These are phyloP conservation scores for Xylaria sp. DNA, from an alignment of 2,329 filamentous ascomycete genomes.

Conservation along the genomic window DNA sequence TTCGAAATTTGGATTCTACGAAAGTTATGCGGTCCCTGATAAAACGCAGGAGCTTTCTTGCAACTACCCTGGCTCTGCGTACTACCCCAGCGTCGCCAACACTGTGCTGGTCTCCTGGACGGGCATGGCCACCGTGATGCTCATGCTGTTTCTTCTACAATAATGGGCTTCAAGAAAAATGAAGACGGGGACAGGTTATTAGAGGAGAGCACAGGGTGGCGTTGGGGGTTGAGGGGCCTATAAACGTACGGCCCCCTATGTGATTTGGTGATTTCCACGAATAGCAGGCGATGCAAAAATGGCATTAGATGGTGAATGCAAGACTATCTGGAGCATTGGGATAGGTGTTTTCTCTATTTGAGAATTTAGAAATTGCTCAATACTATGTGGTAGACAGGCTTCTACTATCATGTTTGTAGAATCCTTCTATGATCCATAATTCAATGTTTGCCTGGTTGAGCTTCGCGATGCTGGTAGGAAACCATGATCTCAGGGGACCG, in stretches of 20 bases:
- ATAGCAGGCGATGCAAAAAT: conserved; percentile 12
- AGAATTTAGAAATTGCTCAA: conserved; percentile 2
- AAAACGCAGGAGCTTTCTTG: conserved; percentile 39
- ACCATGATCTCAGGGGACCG: not conserved
- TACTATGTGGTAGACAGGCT: not conserved
- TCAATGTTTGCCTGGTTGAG: not conserved
- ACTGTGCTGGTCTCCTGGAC: conserved; percentile 24
- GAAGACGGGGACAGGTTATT: conserved; percentile 3
- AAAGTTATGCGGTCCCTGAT: conserved; percentile 40
- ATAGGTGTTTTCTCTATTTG: conserved; percentile 25
- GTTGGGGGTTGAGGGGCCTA: conserved; percentile 15
- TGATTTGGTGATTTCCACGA: conserved; percentile 15
- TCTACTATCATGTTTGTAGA: not conserved
- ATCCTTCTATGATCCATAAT: not conserved
- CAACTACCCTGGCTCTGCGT: conserved; percentile 57
- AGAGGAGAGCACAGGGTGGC: conserved; percentile 19
- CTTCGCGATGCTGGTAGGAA: not conserved
- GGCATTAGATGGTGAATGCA: conserved; percentile 13
- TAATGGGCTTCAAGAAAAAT: conserved; percentile 9
- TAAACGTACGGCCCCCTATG: conserved; percentile 6
- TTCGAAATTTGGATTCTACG: conserved; percentile 36
- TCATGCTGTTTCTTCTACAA: conserved; percentile 15
- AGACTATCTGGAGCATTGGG: conserved; percentile 22
- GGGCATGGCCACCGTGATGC: conserved; percentile 15
- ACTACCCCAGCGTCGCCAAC: conserved; percentile 40